Evolutionary conservation across 2,329 filamentous ascomycete species (phyloP).

Genomic region (Alternaria conjuncta): DNA sequence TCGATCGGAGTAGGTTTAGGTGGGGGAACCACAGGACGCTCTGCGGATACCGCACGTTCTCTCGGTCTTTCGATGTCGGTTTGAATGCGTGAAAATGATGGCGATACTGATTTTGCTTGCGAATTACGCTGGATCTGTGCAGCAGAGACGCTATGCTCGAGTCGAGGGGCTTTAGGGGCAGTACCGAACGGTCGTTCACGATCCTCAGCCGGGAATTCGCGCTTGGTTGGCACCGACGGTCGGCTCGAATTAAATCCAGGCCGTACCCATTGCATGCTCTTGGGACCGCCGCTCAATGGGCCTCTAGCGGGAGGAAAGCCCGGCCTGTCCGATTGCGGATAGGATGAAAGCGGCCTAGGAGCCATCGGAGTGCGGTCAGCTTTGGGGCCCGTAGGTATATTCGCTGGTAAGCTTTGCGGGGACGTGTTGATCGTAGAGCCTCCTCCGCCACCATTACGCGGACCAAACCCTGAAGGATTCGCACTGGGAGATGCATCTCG

Average conservation of each 20-base stretch:
- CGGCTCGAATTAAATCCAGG: conserved; percentile 47
- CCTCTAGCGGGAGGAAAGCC: conserved; percentile 37
- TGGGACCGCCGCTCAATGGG: conserved; percentile 42
- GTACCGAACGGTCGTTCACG: conserved; percentile 46
- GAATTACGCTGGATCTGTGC: conserved; percentile 28
- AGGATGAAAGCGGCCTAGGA: conserved; percentile 39
- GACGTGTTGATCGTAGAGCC: conserved; percentile 41
- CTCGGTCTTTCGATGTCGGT: conserved; percentile 22
- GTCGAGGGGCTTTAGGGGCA: conserved; percentile 42
- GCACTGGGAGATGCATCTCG: conserved; percentile 39
- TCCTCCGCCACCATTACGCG: conserved; percentile 28
- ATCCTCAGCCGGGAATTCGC: conserved; percentile 54
- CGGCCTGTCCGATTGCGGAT: conserved; percentile 36
- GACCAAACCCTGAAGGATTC: conserved; percentile 31
- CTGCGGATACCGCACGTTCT: conserved; percentile 32
- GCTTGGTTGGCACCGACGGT: conserved; percentile 52
- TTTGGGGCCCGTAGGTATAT: conserved; percentile 51
- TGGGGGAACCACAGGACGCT: conserved; percentile 25
- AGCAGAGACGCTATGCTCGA: conserved; percentile 31
- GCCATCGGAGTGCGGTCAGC: conserved; percentile 42
- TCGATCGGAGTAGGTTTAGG: conserved; percentile 39
- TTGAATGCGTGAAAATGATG: conserved; percentile 23
- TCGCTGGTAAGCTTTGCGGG: conserved; percentile 43
- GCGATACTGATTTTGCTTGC: conserved; percentile 33
- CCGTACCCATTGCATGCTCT: conserved; percentile 53